These are phyloP conservation scores for Sphenostylis stenocarpa DNA, from an alignment of 306 rosid species.

Conservation along the genomic window DNA sequence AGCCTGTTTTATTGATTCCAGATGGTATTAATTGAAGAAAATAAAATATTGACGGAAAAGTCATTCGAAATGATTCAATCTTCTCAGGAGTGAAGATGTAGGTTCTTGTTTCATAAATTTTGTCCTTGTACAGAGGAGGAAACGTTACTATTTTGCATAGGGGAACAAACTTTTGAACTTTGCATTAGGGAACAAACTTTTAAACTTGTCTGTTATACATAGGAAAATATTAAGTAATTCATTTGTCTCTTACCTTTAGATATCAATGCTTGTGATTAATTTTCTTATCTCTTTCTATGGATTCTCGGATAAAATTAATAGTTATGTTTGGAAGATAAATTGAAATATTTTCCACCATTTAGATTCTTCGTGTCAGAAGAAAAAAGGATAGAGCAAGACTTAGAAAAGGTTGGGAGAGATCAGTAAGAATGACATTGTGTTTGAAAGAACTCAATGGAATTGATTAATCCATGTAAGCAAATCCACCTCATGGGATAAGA, in stretches of 20 bases:
- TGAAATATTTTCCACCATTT: neutral
- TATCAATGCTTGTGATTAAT: neutral
- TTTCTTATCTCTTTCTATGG: neutral
- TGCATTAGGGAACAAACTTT: neutral
- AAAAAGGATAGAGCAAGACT: neutral
- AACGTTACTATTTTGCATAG: constrained; percentile 2
- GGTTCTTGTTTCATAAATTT: constrained; percentile 10
- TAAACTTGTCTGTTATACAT: neutral
- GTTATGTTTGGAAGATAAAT: neutral
- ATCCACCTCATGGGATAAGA: neutral
- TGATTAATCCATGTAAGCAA: constrained; percentile 2
- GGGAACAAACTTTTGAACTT: neutral
- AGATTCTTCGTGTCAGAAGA: constrained; percentile 1
- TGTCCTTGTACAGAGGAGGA: neutral
- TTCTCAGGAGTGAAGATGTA: neutral
- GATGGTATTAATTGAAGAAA: neutral
- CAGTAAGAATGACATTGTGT: neutral
- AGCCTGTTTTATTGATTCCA: neutral
- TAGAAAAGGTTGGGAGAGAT: neutral
- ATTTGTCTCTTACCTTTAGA: neutral
- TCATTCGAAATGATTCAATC: neutral
- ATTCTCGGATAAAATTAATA: neutral
- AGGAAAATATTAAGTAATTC: neutral
- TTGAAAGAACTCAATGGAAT: constrained; percentile 7
- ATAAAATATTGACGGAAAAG: constrained; percentile 2